Base-by-base conservation (phyloP, 352 stramenopile genomes). In the Pythium oligandrum region DNA sequence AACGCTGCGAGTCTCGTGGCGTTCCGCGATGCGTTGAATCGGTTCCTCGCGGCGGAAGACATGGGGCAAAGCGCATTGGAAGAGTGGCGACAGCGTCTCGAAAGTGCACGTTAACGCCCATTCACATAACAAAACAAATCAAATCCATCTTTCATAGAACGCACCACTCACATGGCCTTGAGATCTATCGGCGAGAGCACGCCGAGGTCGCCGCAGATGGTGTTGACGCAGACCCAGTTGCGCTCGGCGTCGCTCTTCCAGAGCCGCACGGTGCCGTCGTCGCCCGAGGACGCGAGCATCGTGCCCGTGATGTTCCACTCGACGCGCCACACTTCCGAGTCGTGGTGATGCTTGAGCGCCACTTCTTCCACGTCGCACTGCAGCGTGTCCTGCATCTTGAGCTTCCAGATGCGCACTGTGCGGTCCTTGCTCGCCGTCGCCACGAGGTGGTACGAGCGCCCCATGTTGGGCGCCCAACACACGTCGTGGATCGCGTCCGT, bases 291-390 rank as follows among this genome's bases (percentile, higher is more conserved):
- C 34, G 93, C 93, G 46, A 99, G 66, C 60, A 98, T 96, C 10
- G 94, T 98, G 31, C 96, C 96, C 7, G 95, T 98, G 40, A 99
- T 85, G 61, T 98, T 98, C 93, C 93, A 99, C 68, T 98, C 88
- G 48, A 97, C 96, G 39, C 92, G 83, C 96, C 96, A 99, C 31
- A 97, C 88, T 59, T 98, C 83, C 63, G 75, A 91, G 67, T 88
- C 75, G 68, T 90, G 80, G 60, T 94, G 84, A 54, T 93, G 78
- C 57, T 91, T 90, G 11, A 82, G 64, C 17, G 80, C 80, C 3
- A 93, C 70, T 51, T 91, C 64, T 44, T 91, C 76, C 26, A 92
- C 77, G 34, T 86, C 70, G 11, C 75, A 83, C 61, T 82, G 67
- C 44, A 90, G 61, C 33, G 79, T 76, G n/a, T 84, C 78, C 43